Evolutionary conservation across 768 basidiomycete genomes (phyloP).

Genomic region (Lenzites betulinus): DNA sequence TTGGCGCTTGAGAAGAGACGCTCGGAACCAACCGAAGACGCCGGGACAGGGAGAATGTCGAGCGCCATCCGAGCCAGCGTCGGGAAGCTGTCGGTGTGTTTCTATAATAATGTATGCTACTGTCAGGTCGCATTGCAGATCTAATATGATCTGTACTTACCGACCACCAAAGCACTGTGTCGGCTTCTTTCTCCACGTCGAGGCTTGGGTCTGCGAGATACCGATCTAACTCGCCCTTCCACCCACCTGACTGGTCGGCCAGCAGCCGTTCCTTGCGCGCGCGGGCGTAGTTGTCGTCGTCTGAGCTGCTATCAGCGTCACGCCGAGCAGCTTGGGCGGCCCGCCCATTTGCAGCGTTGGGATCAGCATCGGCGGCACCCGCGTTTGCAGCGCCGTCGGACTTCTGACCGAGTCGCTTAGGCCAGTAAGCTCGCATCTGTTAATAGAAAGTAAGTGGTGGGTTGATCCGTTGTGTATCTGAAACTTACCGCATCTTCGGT

Average conservation of each 20-base stretch:
- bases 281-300: not conserved
- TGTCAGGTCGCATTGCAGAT: too few species aligned
- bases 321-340: not conserved
- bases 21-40: slow-evolving; percentile 19
- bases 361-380: too few species aligned
- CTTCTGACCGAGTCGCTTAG: not conserved
- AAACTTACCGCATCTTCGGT: not conserved
- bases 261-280: not conserved
- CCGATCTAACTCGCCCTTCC: slow-evolving; percentile 6
- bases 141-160: not conserved
- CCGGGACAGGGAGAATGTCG: slow-evolving; percentile 10
- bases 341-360: not conserved
- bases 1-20: slow-evolving; percentile 19
- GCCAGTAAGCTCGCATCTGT: not conserved
- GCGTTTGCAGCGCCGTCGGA: too few species aligned
- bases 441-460: not conserved
- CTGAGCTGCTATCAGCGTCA: not conserved
- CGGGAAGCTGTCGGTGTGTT: not conserved
- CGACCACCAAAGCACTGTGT: slow-evolving; percentile 24
- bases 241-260: slow-evolving; percentile 22
- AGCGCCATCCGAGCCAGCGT: slow-evolving; percentile 15
- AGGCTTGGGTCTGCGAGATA: slow-evolving; percentile 21
- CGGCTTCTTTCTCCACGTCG: slow-evolving; percentile 16
- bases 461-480: too few species aligned
- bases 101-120: too few species aligned